Evolutionary conservation across 768 basidiomycete genomes (phyloP).

Genomic region (Naganishia antarctica): DNA sequence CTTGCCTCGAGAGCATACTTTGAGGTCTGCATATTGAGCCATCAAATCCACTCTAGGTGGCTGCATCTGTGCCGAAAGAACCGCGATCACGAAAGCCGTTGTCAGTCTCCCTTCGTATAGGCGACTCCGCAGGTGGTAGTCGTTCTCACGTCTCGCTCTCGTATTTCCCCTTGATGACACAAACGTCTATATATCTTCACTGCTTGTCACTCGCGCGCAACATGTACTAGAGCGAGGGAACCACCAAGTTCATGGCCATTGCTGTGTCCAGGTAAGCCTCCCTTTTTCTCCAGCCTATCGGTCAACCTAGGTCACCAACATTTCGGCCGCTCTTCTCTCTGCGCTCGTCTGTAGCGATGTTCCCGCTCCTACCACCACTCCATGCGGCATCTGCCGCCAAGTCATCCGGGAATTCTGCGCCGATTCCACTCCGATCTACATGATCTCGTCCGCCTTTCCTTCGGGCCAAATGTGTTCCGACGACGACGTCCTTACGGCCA

Average conservation of each 20-base stretch:
- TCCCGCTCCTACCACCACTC: slow-evolving; percentile 59
- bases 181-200: neutral
- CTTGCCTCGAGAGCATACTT: no score
- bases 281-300: neutral
- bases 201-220: neutral
- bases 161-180: no score
- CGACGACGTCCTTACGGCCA: slow-evolving; percentile 57
- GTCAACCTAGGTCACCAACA: neutral
- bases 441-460: slow-evolving; percentile 41
- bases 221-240: slow-evolving; percentile 76
- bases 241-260: slow-evolving; percentile 63
- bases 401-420: slow-evolving; percentile 52
- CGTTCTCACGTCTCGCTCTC: no score
- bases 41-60: slow-evolving; percentile 59
- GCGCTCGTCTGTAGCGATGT: slow-evolving; percentile 62
- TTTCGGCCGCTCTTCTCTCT: slow-evolving; percentile 21
- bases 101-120: slow-evolving; percentile 54
- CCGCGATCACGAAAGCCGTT: slow-evolving; percentile 88
- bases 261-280: slow-evolving; percentile 70
- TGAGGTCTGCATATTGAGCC: neutral
- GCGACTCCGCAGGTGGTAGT: no score
- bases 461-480: neutral
- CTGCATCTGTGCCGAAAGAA: slow-evolving; percentile 89
- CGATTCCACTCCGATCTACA: slow-evolving; percentile 53
- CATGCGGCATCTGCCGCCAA: slow-evolving; percentile 92